These are phyloP conservation scores for Orychophragmus violaceus DNA, from an alignment of 345 rosid species.

Conservation along the genomic window DNA sequence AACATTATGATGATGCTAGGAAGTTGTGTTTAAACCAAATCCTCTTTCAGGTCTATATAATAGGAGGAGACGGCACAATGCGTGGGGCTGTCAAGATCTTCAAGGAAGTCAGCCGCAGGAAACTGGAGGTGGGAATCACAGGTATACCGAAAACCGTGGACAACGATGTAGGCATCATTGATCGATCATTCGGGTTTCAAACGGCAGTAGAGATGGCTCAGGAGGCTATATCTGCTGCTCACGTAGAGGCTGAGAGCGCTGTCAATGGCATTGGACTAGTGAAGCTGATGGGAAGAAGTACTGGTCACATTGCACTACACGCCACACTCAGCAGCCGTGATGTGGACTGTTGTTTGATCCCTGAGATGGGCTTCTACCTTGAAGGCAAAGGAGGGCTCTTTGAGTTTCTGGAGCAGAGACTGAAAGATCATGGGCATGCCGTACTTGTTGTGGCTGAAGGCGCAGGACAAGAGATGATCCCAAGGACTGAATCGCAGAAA, in stretches of 20 bases:
- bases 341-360: slow-evolving; percentile 87
- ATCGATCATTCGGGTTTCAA: slow-evolving; percentile 87
- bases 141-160: slow-evolving; percentile 88
- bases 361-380: slow-evolving; percentile 63
- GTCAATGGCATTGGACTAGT: slow-evolving; percentile 84
- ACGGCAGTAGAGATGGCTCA: slow-evolving; percentile 93
- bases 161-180: slow-evolving; percentile 83
- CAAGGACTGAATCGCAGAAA: slow-evolving; percentile 52
- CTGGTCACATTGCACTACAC: slow-evolving; percentile 84
- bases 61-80: slow-evolving; percentile 90
- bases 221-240: slow-evolving; percentile 78
- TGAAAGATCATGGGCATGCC: slow-evolving; percentile 60
- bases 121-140: slow-evolving; percentile 44
- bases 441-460: slow-evolving; percentile 90
- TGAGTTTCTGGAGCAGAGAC: slow-evolving; percentile 52
- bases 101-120: slow-evolving; percentile 44
- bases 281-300: slow-evolving; percentile 90
- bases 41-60: slow-evolving; percentile 49
- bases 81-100: slow-evolving; percentile 77
- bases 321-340: slow-evolving; percentile 91
- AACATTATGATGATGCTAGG: background rate
- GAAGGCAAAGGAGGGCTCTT: slow-evolving; percentile 71
- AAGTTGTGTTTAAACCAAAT: background rate
- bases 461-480: slow-evolving; percentile 81
- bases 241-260: slow-evolving; percentile 90